These are phyloP conservation scores for Apiospora phragmitis DNA, from an alignment of 2,329 filamentous ascomycete species.

Conservation along the genomic window DNA sequence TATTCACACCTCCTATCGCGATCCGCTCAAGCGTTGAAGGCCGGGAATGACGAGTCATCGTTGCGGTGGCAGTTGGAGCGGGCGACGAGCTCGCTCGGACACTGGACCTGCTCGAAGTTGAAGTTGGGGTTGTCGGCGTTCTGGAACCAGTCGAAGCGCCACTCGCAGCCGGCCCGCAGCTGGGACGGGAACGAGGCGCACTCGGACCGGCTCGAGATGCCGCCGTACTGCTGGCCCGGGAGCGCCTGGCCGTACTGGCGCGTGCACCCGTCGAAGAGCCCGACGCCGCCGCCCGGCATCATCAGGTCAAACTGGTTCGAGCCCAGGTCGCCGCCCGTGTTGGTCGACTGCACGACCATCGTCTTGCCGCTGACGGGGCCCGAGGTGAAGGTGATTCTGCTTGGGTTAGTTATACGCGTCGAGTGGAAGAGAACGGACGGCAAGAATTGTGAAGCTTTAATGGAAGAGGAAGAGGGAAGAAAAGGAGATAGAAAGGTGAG, in stretches of 20 bases:
- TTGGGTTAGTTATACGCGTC: not conserved
- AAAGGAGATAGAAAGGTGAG: not conserved
- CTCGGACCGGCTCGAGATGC: constrained; percentile 40
- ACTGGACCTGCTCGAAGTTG: constrained; percentile 46
- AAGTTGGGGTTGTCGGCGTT: constrained; percentile 48
- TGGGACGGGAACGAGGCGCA: constrained; percentile 45
- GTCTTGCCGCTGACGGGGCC: constrained; percentile 51
- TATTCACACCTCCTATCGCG: no score
- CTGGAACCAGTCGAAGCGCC: constrained; percentile 55
- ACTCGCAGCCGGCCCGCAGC: constrained; percentile 49
- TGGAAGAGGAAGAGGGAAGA: not conserved
- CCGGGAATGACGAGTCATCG: constrained; percentile 23
- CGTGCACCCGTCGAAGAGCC: constrained; percentile 47
- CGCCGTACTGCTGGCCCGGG: constrained; percentile 47
- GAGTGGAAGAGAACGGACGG: not conserved
- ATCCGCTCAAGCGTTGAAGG: not conserved
- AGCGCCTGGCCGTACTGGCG: constrained; percentile 40
- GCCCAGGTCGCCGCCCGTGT: constrained; percentile 54
- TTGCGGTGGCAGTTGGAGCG: constrained; percentile 39
- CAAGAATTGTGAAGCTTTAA: not conserved
- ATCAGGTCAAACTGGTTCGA: constrained; percentile 53
- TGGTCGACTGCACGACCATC: constrained; percentile 59
- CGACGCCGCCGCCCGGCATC: constrained; percentile 50
- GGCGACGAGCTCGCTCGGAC: constrained; percentile 45
- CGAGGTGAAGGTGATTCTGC: constrained; percentile 33